Evolutionary conservation across 352 stramenopile genomes (phyloP).

Genomic region (Globisporangium solare): DNA sequence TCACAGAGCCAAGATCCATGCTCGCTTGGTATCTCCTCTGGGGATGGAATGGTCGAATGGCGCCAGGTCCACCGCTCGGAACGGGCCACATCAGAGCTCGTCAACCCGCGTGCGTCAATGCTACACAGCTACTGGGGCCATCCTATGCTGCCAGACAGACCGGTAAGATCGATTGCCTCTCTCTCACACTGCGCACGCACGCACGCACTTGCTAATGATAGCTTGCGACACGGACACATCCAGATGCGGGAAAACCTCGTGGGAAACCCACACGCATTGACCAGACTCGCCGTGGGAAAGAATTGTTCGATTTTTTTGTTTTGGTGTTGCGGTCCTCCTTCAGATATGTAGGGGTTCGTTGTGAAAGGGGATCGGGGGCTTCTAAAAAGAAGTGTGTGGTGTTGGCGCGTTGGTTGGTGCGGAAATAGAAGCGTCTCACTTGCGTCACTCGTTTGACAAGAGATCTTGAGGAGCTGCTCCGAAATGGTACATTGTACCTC

Average conservation of each 20-base stretch:
- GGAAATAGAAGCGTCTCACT: no score
- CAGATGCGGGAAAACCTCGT: not conserved
- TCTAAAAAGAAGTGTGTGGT: no score
- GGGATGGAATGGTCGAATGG: not conserved
- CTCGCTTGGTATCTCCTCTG: conserved; percentile 5
- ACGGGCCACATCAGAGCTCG: not conserved
- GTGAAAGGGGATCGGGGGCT: no score
- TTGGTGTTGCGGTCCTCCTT: not conserved
- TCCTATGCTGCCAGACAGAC: not conserved
- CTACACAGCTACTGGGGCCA: not conserved
- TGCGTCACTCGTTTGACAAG: no score
- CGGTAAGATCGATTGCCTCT: not conserved
- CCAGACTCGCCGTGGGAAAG: not conserved
- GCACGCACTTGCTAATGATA: conserved; percentile 30
- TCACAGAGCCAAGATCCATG: conserved; percentile 51
- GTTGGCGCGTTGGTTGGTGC: no score
- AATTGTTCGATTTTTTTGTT: conserved; percentile 2
- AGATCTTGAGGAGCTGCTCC: no score
- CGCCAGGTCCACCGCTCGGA: conserved; percentile 2
- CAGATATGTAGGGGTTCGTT: not conserved
- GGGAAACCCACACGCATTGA: not conserved
- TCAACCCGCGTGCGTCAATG: not conserved
- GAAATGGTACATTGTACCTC: not conserved
- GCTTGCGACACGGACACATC: conserved; percentile 11
- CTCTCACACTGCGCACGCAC: not conserved